Base-by-base conservation (phyloP, 139 green algal species). In the Haematococcus sp. region DNA sequence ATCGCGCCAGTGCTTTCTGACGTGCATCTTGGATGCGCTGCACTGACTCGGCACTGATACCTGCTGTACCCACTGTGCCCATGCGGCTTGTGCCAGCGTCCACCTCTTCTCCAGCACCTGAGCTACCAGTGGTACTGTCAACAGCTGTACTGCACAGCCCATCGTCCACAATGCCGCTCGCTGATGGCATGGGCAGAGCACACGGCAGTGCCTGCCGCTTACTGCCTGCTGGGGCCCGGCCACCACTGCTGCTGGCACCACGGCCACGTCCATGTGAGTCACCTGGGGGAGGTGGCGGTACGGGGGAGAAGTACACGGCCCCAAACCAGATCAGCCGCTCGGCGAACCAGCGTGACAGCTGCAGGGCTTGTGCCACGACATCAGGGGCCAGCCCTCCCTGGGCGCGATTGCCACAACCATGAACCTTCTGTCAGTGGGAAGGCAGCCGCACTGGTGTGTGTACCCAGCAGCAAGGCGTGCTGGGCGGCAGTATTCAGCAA, bases 321-420 rank as follows among this genome's bases (percentile, higher is more conserved):
- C 91, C 91, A 68, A 94, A 96, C 35, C 84, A 83, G 15, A 95
- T 75, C 22, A 94, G 73, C 16, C 66, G 55, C 33, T 46, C 1
- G 5, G 73, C n/a, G 30, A 83, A 33, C n/a, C n/a, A 32, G 54
- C 54, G 54, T 19, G 22, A 13, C 54, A 28, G 23, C 22, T 61
- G 54, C 15, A 61, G 23, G 4, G 54, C 40, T 13, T 61, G 54
- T 32, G 23, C 54, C n/a, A 61, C 22, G 4, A 61, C 54, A 61
- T 61, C 54, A 27, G 22, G 54, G 7, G 23, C 22, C n/a, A 28
- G 23, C 54, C 54, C n/a, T 7, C 54, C 54, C n/a, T 61, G 54
- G n/a, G n/a, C n/a, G n/a, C n/a, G n/a, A n/a, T n/a, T n/a, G n/a
- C n/a, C n/a, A n/a, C n/a, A 49, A 49, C 40, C 7, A 49, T 49